phyloP scores from a whole-genome alignment of 1,284 basidiomycete genomes.

The Naganishia cerealis region DNA sequence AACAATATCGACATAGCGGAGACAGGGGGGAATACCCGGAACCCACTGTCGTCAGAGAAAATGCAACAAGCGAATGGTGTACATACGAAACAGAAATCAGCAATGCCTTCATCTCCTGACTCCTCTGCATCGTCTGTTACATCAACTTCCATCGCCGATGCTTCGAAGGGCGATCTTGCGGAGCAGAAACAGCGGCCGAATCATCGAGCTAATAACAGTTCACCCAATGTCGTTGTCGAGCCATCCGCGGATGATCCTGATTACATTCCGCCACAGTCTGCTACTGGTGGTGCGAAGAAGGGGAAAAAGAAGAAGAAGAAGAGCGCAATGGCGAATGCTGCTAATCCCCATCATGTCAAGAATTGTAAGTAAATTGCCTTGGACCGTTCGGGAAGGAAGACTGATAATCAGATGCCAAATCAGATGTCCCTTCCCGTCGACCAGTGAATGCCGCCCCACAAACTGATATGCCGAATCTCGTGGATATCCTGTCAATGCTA shows the following conservation, averaged over 20 bases:
- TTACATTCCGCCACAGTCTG: constrained; percentile 21
- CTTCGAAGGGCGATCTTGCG: constrained; percentile 14
- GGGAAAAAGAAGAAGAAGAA: constrained; percentile 82
- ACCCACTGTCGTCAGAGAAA: constrained; percentile 11
- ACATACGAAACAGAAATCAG: background rate
- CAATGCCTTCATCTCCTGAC: background rate
- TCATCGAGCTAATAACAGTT: background rate
- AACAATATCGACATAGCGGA: background rate
- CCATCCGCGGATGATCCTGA: constrained; percentile 31
- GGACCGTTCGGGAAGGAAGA: background rate
- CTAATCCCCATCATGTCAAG: constrained; percentile 83
- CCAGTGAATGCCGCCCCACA: constrained; percentile 38
- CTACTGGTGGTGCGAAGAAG: constrained; percentile 45
- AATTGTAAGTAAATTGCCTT: constrained; percentile 58
- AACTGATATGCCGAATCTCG: constrained; percentile 41
- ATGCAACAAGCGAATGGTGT: constrained; percentile 2
- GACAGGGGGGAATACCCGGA: background rate
- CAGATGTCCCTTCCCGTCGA: constrained; percentile 50
- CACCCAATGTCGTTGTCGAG: constrained; percentile 22
- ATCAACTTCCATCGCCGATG: background rate
- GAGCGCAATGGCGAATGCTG: constrained; percentile 76
- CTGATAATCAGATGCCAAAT: constrained; percentile 1
- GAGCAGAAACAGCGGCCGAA: constrained; percentile 7
- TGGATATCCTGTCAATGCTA: constrained; percentile 37
- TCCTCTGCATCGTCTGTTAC: background rate